Base-by-base conservation (phyloP, 129 eudicot genomes). In the Heracleum sosnowskyi region DNA sequence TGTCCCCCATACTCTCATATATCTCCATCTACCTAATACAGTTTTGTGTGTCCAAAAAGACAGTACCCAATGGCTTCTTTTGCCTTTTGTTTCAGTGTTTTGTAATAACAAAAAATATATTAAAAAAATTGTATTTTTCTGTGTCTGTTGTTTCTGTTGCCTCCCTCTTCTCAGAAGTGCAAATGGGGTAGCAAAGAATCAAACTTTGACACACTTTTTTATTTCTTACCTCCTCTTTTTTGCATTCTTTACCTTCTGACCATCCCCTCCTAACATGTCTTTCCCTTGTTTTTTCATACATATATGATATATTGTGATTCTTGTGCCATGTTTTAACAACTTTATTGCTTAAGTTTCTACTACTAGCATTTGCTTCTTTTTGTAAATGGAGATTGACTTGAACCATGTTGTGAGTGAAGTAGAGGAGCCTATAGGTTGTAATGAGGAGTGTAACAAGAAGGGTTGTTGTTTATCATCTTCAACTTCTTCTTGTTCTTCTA, bases 381-480 rank as follows among this genome's bases (percentile, higher is more conserved):
- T 40, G 74, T 40, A 44, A 69, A 93, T 93, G 98, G 98, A 91
- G 84, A 85, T 93, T 91, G 98, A 93, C 87, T 84, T 93, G 84
- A 93, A 93, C 79, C 91, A 89, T 91, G 90, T 85, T 42, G 89
- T 79, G 84, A 80, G 78, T 84, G 97, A 79, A 84, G 89, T 78
- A 85, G 87, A 84, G 85, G 89, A 77, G 77, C 84, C 73, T 79
- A 88, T 72, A 75, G 76, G 76, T 78, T 82, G 87, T 81, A 81
- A 83, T 69, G 93, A 84, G 28, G 88, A 88, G 70, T 88, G 91
- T 87, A 80, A 88, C 81, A 86, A 87, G 76, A 86, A 85, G 80
- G 82, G 81, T 83, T 83, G 88, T 51, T 84, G 80, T 66, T 79
- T 83, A 75, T 88, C 87, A 35, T 82, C 91, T 41, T 84, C 86